Evolutionary conservation across 1,139 yeast genomes (phyloP).

Genomic region (Taiozyma sp.): DNA sequence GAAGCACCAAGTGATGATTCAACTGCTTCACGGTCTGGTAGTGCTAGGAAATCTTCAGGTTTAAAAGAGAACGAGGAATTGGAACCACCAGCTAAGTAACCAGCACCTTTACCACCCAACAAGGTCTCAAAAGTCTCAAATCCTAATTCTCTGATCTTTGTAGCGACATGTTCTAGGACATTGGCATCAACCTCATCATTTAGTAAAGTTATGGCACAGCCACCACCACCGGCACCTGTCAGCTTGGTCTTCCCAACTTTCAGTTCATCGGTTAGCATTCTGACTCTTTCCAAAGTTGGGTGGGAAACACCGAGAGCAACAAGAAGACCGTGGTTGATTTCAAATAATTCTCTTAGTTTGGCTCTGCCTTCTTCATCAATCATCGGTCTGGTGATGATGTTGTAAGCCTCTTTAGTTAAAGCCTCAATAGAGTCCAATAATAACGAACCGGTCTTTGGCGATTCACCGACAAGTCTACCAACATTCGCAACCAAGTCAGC

Average conservation of each 20-base stretch:
- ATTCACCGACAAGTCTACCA: slow-evolving; percentile 44
- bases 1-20: slow-evolving; percentile 42
- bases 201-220: slow-evolving; percentile 89
- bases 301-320: slow-evolving; percentile 90
- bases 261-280: slow-evolving; percentile 52
- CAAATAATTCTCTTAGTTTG: slow-evolving; percentile 60
- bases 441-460: slow-evolving; percentile 49
- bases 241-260: slow-evolving; percentile 82
- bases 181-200: slow-evolving; percentile 42
- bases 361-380: slow-evolving; percentile 39
- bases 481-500: slow-evolving; percentile 80
- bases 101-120: slow-evolving; percentile 90
- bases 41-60: slow-evolving; percentile 33
- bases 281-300: slow-evolving; percentile 74
- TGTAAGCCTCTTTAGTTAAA: slow-evolving; percentile 63
- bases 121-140: slow-evolving; percentile 78
- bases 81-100: slow-evolving; percentile 30
- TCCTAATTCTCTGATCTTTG: slow-evolving; percentile 37
- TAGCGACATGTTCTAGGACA: slow-evolving; percentile 29
- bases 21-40: slow-evolving; percentile 39
- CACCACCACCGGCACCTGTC: slow-evolving; percentile 99
- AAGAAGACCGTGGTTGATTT: slow-evolving; percentile 82
- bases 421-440: slow-evolving; percentile 69
- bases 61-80: slow-evolving; percentile 24
- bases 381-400: slow-evolving; percentile 47